Conservation (phyloP, 202 grass and related monocot genomes). For the Digitaria exilis region DNA sequence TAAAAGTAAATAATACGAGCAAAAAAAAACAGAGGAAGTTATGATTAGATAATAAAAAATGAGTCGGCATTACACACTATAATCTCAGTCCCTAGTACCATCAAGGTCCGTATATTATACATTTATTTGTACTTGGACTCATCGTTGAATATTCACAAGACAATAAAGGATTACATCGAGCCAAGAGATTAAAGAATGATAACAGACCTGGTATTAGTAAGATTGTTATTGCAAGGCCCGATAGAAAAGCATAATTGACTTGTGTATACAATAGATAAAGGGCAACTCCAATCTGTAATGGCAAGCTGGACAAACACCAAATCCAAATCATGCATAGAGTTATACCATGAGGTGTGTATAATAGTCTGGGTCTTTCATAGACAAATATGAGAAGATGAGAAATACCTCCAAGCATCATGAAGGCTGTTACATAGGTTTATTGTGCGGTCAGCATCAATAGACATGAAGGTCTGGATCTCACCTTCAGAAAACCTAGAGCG, state of each 20-base stretch:
- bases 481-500: constrained; percentile 96
- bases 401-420: constrained; percentile 95
- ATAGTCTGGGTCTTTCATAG: neutral
- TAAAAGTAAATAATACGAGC: constrained; percentile 25
- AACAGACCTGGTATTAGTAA: constrained; percentile 86
- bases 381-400: constrained; percentile 11
- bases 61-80: neutral
- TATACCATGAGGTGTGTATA: constrained; percentile 26
- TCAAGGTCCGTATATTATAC: neutral
- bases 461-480: constrained; percentile 98
- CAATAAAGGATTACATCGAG: neutral
- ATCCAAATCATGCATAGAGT: constrained; percentile 25
- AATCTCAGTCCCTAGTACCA: neutral
- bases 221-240: constrained; percentile 88
- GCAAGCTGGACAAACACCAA: constrained; percentile 59
- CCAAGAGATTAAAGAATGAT: constrained; percentile 21
- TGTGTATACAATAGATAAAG: constrained; percentile 94
- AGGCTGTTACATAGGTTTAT: constrained; percentile 92
- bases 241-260: constrained; percentile 96
- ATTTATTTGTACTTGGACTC: constrained; percentile 13
- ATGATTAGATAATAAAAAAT: constrained; percentile 8
- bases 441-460: constrained; percentile 87
- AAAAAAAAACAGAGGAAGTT: neutral
- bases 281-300: constrained; percentile 92
- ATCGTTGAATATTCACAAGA: constrained; percentile 20